Percentiles rank a stretch among this genome's conserved stretches.
phyloP scores from a whole-genome alignment of 768 basidiomycete genomes.

The Botryobasidium botryosum region DNA sequence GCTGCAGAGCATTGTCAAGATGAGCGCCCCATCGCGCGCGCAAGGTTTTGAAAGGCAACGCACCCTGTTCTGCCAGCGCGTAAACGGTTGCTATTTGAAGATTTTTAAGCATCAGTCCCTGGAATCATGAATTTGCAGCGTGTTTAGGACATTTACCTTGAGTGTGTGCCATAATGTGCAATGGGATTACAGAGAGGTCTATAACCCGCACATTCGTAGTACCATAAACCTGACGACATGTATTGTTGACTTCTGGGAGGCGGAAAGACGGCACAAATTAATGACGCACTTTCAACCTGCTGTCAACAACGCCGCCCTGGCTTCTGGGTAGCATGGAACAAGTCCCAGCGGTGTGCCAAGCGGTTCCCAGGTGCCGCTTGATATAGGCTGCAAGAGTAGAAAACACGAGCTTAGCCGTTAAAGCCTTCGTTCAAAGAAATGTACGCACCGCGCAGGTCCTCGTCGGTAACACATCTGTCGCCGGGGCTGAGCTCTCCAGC shows the following conservation, averaged over 20 bases:
- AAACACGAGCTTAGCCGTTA: too few relatives aligned
- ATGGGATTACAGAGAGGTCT: slow-evolving; percentile 36
- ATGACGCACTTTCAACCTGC: slow-evolving; percentile 8
- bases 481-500: not conserved
- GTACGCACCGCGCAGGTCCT: not conserved
- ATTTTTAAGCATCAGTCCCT: too few relatives aligned
- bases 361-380: too few relatives aligned
- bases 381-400: too few relatives aligned
- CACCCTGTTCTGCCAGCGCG: too few relatives aligned
- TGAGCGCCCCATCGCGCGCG: too few relatives aligned
- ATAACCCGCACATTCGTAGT: slow-evolving; percentile 40
- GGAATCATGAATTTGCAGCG: too few relatives aligned
- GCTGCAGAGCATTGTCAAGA: too few relatives aligned
- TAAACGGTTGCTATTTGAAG: too few relatives aligned
- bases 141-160: not conserved
- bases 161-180: slow-evolving; percentile 30
- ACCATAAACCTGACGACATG: slow-evolving; percentile 36
- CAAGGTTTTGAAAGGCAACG: too few relatives aligned
- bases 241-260: not conserved
- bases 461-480: not conserved
- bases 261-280: not conserved
- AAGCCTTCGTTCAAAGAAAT: too few relatives aligned
- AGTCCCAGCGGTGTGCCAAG: not conserved
- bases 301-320: slow-evolving; percentile 39
- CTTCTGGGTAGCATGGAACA: not conserved